Evolutionary conservation across 1,139 yeast species (phyloP).

Genomic region (Debaryomyces coudertii): DNA sequence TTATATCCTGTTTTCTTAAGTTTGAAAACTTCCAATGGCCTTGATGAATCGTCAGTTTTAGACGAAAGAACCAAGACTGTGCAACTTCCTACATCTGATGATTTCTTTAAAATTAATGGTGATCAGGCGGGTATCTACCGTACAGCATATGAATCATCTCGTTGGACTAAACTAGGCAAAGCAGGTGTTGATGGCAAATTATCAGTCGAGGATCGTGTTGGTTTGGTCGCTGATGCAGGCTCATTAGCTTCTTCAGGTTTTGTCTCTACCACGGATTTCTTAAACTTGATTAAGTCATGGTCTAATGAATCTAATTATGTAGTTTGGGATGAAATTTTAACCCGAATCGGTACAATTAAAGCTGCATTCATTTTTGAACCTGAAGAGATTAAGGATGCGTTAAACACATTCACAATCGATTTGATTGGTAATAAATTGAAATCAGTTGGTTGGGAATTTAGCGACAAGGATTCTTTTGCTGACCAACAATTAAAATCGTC

Average conservation of each 20-base stretch:
- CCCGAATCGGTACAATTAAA: conserved; percentile 56
- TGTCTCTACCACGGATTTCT: conserved; percentile 65
- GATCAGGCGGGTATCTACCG: conserved; percentile 85
- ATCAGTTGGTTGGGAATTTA: conserved; percentile 71
- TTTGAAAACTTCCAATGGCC: conserved; percentile 66
- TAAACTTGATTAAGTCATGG: conserved; percentile 70
- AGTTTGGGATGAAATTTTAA: conserved; percentile 76
- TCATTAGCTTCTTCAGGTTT: conserved; percentile 75
- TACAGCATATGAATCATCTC: conserved; percentile 72
- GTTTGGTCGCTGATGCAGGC: conserved; percentile 81
- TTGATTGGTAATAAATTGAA: conserved; percentile 63
- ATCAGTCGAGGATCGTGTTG: conserved; percentile 83
- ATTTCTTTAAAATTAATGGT: conserved; percentile 77
- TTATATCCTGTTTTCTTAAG: conserved; percentile 86
- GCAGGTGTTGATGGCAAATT: conserved; percentile 69
- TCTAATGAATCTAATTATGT: conserved; percentile 67
- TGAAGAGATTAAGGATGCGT: conserved; percentile 53
- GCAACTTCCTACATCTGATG: conserved; percentile 45
- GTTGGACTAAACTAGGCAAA: conserved; percentile 73
- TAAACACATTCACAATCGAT: conserved; percentile 60
- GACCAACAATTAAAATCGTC: conserved; percentile 75
- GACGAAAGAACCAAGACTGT: conserved; percentile 56
- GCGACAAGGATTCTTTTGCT: conserved; percentile 64
- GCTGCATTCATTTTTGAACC: conserved; percentile 75
- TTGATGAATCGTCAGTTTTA: conserved; percentile 65